Evolutionary conservation across 2,329 filamentous ascomycete genomes (phyloP).

Genomic region (Penicillium nordicum): DNA sequence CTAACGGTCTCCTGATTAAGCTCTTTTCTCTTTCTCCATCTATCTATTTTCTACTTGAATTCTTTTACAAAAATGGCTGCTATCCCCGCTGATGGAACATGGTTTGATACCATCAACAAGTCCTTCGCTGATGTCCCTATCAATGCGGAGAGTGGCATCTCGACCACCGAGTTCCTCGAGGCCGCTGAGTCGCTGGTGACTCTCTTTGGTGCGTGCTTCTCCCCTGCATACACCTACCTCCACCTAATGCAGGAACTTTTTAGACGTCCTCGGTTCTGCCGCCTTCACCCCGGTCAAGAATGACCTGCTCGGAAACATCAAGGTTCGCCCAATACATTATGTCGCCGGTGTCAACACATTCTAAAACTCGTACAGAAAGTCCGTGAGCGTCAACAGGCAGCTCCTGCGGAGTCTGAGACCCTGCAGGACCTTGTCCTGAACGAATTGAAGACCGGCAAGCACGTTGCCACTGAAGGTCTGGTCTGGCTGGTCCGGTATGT

Average conservation of each 20-base stretch:
- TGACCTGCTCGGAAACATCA: conserved; percentile 88
- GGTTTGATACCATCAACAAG: conserved; percentile 78
- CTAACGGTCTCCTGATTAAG: conserved; percentile 7
- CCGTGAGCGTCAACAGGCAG: conserved; percentile 72
- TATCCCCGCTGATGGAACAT: conserved; percentile 65
- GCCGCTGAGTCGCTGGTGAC: conserved; percentile 82
- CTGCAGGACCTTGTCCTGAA: conserved; percentile 81
- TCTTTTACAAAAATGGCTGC: conserved; percentile 36
- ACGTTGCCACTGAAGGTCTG: conserved; percentile 82
- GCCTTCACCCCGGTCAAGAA: conserved; percentile 89
- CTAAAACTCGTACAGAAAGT: conserved; percentile 65
- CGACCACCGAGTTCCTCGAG: conserved; percentile 84
- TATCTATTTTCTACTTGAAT: conserved; percentile 4
- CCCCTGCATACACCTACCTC: neutral
- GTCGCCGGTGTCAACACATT: neutral
- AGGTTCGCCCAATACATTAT: conserved; percentile 53
- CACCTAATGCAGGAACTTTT: conserved; percentile 10
- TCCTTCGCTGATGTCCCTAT: conserved; percentile 82
- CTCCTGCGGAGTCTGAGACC: conserved; percentile 74
- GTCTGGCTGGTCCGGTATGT: conserved; percentile 83
- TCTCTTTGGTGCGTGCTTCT: conserved; percentile 67
- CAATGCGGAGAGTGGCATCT: conserved; percentile 70
- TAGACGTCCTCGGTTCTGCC: conserved; percentile 61
- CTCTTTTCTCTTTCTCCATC: conserved; percentile 8
- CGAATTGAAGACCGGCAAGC: conserved; percentile 86